phyloP scores from a whole-genome alignment of 2,329 filamentous ascomycete genomes.

The Pseudogymnoascus sp. region DNA sequence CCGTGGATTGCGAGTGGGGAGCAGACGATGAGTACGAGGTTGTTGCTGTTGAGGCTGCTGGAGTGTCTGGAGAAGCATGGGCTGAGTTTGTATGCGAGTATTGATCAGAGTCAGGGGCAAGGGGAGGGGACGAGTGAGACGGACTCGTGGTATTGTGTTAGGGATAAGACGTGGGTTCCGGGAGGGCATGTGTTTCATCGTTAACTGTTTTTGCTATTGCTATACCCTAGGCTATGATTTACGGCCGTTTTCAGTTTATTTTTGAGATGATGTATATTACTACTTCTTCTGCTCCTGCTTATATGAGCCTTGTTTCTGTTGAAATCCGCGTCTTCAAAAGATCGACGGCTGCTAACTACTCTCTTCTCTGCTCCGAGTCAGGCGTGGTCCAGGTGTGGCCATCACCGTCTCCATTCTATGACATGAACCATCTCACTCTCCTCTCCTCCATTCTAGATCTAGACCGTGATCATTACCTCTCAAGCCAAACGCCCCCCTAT shows the following conservation, averaged over 20 bases:
- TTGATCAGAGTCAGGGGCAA: slow-evolving; percentile 28
- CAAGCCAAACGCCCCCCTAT: neutral
- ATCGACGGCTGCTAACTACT: neutral
- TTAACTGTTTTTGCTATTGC: neutral
- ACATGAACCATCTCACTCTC: neutral
- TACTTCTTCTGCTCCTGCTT: neutral
- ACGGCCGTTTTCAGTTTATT: neutral
- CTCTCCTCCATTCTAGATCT: slow-evolving; percentile 1
- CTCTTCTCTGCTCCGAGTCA: neutral
- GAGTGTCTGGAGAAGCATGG: slow-evolving; percentile 31
- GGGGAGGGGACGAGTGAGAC: slow-evolving; percentile 18
- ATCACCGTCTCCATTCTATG: neutral
- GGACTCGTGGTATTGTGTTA: slow-evolving; percentile 24
- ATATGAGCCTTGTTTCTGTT: neutral
- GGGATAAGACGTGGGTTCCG: slow-evolving; percentile 18
- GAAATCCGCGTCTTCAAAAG: neutral
- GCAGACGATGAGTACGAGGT: slow-evolving; percentile 30
- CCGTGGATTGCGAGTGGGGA: slow-evolving; percentile 29
- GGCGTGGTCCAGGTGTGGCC: neutral
- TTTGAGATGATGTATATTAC: neutral
- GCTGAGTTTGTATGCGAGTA: slow-evolving; percentile 33
- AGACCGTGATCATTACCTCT: neutral
- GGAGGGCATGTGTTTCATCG: slow-evolving; percentile 22
- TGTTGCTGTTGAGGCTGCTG: slow-evolving; percentile 30
- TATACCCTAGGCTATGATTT: neutral